Evolutionary conservation across 805 yeast genomes (phyloP).

Genomic region (Saturnispora hagleri): DNA sequence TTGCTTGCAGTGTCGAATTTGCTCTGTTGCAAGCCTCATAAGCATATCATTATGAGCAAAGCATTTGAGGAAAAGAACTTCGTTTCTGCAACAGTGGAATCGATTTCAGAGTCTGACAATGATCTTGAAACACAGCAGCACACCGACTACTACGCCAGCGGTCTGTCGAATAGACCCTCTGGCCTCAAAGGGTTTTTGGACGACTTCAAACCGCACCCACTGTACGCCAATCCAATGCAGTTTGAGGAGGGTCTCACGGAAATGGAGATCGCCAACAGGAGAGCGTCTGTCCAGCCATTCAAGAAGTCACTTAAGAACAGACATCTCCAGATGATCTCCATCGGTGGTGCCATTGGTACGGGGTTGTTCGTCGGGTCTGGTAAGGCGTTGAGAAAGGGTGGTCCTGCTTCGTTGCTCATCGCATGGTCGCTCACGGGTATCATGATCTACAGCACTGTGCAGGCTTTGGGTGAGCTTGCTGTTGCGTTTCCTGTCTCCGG

Average conservation of each 20-base stretch:
- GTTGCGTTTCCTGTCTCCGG: conserved; percentile 54
- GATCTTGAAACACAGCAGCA: neutral
- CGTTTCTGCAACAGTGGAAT: neutral
- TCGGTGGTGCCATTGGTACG: conserved; percentile 75
- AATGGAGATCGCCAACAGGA: conserved; percentile 35
- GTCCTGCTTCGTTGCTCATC: conserved; percentile 60
- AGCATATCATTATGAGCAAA: neutral
- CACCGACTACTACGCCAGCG: neutral
- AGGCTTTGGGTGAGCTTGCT: conserved; percentile 52
- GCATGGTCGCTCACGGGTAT: conserved; percentile 48
- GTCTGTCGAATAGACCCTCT: neutral
- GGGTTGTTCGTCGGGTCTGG: conserved; percentile 71
- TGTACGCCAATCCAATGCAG: conserved; percentile 17
- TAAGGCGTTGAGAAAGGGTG: conserved; percentile 46
- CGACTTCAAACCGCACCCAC: conserved; percentile 17
- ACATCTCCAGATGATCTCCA: conserved; percentile 68
- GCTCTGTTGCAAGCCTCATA: neutral
- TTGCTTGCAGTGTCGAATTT: too few species aligned
- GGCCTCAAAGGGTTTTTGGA: conserved; percentile 15
- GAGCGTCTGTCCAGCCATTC: conserved; percentile 37
- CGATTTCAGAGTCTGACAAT: neutral
- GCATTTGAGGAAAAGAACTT: conserved; percentile 1
- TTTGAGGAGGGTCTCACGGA: conserved; percentile 33
- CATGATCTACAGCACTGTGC: conserved; percentile 49
- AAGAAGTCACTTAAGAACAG: conserved; percentile 44